Evolutionary conservation across 1,139 yeast species (phyloP).

Genomic region (Chernovozyma aurita): DNA sequence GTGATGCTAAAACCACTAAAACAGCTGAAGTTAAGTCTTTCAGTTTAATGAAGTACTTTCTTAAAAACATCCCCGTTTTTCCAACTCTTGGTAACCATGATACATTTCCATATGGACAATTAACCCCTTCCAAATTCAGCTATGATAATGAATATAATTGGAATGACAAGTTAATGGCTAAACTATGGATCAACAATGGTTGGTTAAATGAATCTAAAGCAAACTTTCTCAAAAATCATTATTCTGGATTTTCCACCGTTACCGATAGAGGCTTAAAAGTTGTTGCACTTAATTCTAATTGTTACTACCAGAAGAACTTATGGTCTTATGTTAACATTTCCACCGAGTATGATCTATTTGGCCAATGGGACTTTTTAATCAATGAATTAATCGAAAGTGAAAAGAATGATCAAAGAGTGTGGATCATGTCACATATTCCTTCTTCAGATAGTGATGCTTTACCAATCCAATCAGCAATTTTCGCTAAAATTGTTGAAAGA

Average conservation of each 20-base stretch:
- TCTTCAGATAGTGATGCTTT: conserved; percentile 50
- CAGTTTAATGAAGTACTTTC: conserved; percentile 50
- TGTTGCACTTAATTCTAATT: conserved; percentile 62
- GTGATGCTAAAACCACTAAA: conserved; percentile 45
- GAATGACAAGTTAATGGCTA: conserved; percentile 58
- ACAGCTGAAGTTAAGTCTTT: conserved; percentile 50
- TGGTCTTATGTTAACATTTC: conserved; percentile 57
- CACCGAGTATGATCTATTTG: conserved; percentile 56
- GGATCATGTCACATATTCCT: conserved; percentile 72
- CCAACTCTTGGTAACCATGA: conserved; percentile 72
- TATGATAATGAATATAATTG: conserved; percentile 45
- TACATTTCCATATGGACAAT: conserved; percentile 67
- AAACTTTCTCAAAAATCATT: conserved; percentile 33
- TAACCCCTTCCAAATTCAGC: conserved; percentile 44
- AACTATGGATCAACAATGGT: conserved; percentile 46
- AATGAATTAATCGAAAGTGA: conserved; percentile 61
- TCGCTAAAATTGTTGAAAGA: conserved; percentile 56
- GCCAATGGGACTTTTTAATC: conserved; percentile 57
- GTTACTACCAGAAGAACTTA: conserved; percentile 60
- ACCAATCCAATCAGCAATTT: conserved; percentile 57
- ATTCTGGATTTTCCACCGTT: conserved; percentile 58
- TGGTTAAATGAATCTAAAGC: conserved; percentile 29
- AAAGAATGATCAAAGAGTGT: conserved; percentile 53
- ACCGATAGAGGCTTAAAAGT: conserved; percentile 57
- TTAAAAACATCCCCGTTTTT: conserved; percentile 55